Evolutionary conservation across 345 rosid genomes (phyloP).

Genomic region (Sisymbrium altissimum): DNA sequence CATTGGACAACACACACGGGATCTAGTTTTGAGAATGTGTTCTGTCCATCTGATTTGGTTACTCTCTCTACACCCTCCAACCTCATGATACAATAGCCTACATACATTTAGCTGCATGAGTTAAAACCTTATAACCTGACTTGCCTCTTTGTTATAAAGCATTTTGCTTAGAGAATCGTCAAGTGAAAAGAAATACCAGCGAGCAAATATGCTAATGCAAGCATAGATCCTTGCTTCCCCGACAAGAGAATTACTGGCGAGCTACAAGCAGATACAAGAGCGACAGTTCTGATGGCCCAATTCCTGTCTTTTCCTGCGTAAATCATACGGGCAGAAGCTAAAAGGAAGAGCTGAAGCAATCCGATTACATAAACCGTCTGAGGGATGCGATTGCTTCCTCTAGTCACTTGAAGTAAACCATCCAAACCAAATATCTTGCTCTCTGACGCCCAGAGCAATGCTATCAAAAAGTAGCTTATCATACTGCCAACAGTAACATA

Average conservation of each 20-base stretch:
- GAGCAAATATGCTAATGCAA: slow-evolving; percentile 55
- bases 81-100: slow-evolving; percentile 82
- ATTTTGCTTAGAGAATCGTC: neutral
- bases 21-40: slow-evolving; percentile 32
- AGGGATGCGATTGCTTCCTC: slow-evolving; percentile 54
- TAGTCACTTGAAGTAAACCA: slow-evolving; percentile 36
- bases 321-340: slow-evolving; percentile 38
- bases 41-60: slow-evolving; percentile 25
- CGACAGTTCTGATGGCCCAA: slow-evolving; percentile 42
- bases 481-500: slow-evolving; percentile 51
- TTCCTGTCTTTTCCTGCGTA: slow-evolving; percentile 25
- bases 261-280: slow-evolving; percentile 72
- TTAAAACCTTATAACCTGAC: neutral
- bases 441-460: slow-evolving; percentile 70
- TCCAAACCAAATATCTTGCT: slow-evolving; percentile 39
- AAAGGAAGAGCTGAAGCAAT: slow-evolving; percentile 52
- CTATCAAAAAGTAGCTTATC: slow-evolving; percentile 61
- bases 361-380: slow-evolving; percentile 51
- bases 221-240: slow-evolving; percentile 84
- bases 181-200: slow-evolving; percentile 50
- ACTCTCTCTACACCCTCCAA: slow-evolving; percentile 49
- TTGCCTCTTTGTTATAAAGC: neutral
- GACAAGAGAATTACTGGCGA: slow-evolving; percentile 66
- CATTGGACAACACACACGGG: slow-evolving; percentile 73
- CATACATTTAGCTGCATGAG: slow-evolving; percentile 7